Conservation (phyloP, 1,284 basidiomycete genomes). For the Exsudoporus floridanus region DNA sequence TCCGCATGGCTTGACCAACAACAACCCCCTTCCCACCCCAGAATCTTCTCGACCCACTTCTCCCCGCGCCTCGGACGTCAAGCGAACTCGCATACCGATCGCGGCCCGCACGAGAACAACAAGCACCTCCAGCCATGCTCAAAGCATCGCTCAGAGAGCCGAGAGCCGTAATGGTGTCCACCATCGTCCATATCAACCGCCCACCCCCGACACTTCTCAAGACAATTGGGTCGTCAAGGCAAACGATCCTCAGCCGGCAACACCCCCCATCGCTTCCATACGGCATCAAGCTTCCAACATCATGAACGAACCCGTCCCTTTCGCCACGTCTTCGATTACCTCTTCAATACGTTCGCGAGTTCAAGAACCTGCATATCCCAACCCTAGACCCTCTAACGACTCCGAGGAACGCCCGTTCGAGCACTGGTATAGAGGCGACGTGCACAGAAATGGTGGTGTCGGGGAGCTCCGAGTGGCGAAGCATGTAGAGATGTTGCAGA, state of each 20-base stretch:
- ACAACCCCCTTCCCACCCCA: conserved; percentile 35
- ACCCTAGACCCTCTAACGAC: conserved; percentile 58
- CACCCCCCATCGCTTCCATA: conserved; percentile 22
- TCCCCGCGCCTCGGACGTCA: conserved; percentile 38
- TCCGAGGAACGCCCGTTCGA: conserved; percentile 77
- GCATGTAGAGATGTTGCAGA: conserved; percentile 76
- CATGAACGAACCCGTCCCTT: conserved; percentile 52
- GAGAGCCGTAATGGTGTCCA: conserved; percentile 29
- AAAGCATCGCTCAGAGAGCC: conserved; percentile 31
- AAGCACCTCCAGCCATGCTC: conserved; percentile 43
- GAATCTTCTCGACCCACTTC: conserved; percentile 41
- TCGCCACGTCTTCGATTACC: conserved; percentile 38
- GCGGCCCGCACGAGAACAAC: conserved; percentile 43
- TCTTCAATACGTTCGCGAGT: conserved; percentile 33
- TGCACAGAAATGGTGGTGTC: conserved; percentile 76
- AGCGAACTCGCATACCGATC: conserved; percentile 51
- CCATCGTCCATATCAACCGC: conserved; percentile 25
- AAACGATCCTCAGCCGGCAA: conserved; percentile 17
- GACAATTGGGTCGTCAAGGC: conserved; percentile 23
- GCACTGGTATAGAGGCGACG: conserved; percentile 80
- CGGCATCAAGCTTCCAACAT: conserved; percentile 36
- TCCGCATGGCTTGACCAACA: conserved; percentile 25
- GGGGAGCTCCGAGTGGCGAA: conserved; percentile 70
- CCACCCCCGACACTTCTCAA: conserved; percentile 32
- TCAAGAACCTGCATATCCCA: conserved; percentile 18